These are phyloP conservation scores for Nelumbo lutea DNA, from an alignment of 164 flowering plant genomes.

Conservation along the genomic window DNA sequence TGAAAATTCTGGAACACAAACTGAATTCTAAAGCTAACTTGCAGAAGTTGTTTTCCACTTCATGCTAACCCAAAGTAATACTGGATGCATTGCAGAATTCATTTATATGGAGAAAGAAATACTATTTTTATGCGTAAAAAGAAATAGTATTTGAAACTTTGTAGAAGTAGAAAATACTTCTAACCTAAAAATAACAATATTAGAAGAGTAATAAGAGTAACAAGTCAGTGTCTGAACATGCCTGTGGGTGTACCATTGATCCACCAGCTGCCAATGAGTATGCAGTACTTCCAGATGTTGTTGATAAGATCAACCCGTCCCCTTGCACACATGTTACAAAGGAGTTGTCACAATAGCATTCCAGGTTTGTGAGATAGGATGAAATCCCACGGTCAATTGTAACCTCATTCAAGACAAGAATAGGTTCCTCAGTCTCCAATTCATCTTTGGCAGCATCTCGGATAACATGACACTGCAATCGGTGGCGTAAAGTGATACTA, in stretches of 20 bases:
- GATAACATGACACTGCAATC: conserved; percentile 80
- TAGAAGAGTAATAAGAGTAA: not conserved
- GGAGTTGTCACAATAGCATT: conserved; percentile 88
- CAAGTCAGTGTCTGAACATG: conserved; percentile 14
- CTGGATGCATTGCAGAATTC: not conserved
- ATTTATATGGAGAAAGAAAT: not conserved
- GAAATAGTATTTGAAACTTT: too few species aligned
- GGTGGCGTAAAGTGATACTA: conserved; percentile 87
- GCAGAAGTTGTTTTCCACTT: too few species aligned
- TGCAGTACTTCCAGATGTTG: conserved; percentile 98
- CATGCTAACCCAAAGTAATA: not conserved
- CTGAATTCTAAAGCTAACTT: too few species aligned
- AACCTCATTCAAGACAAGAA: conserved; percentile 92
- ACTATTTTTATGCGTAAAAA: too few species aligned
- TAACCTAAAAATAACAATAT: not conserved
- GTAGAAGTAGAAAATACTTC: too few species aligned
- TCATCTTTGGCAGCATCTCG: conserved; percentile 79
- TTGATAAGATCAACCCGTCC: conserved; percentile 89
- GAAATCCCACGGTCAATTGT: conserved; percentile 98
- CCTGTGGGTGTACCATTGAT: conserved; percentile 99
- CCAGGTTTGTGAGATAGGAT: conserved; percentile 83
- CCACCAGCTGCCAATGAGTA: conserved; percentile 99
- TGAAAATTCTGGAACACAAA: too few species aligned
- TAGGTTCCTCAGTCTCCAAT: conserved; percentile 70
- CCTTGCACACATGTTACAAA: conserved; percentile 96